Percentiles rank a stretch among this genome's conserved stretches.
Conservation (phyloP, 768 basidiomycete species). For the Pulveroboletus frians region DNA sequence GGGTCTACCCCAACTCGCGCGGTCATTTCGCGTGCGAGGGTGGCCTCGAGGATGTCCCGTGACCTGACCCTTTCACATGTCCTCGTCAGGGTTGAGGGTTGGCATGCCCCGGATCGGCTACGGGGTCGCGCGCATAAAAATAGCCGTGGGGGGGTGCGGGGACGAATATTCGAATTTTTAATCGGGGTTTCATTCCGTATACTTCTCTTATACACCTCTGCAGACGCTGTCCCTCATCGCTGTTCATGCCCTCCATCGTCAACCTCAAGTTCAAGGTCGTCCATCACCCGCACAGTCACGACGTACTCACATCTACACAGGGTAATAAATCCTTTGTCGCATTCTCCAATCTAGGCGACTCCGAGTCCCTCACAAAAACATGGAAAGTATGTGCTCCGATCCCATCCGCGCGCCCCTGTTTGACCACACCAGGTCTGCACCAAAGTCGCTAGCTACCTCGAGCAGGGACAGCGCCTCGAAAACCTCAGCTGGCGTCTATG, state of each 20-base stretch:
- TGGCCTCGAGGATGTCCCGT: conserved; percentile 30
- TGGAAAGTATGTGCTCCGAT: conserved; percentile 79
- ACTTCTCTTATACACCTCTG: no score
- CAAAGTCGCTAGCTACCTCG: conserved; percentile 85
- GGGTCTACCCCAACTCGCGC: conserved; percentile 21
- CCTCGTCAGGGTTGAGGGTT: conserved; percentile 25
- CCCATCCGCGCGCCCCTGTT: conserved; percentile 2
- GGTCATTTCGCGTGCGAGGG: conserved; percentile 27
- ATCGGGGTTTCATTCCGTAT: conserved; percentile 35
- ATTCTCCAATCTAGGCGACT: conserved; percentile 83
- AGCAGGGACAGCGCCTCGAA: conserved; percentile 87
- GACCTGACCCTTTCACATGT: conserved; percentile 10
- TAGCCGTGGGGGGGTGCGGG: conserved; percentile 4
- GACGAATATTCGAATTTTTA: no score
- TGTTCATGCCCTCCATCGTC: conserved; percentile 70
- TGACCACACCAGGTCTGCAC: conserved; percentile 62
- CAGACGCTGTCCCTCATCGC: conserved; percentile 16
- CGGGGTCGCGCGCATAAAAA: no score
- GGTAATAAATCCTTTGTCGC: conserved; percentile 95
- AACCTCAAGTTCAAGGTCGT: conserved; percentile 88
- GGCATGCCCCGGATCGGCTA: conserved; percentile 21
- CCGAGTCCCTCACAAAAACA: conserved; percentile 80
- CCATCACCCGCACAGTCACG: no score
- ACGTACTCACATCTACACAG: conserved; percentile 34
- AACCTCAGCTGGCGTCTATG: conserved; percentile 90